phyloP scores from a whole-genome alignment of 768 basidiomycete species.

The Galerina sulciceps region DNA sequence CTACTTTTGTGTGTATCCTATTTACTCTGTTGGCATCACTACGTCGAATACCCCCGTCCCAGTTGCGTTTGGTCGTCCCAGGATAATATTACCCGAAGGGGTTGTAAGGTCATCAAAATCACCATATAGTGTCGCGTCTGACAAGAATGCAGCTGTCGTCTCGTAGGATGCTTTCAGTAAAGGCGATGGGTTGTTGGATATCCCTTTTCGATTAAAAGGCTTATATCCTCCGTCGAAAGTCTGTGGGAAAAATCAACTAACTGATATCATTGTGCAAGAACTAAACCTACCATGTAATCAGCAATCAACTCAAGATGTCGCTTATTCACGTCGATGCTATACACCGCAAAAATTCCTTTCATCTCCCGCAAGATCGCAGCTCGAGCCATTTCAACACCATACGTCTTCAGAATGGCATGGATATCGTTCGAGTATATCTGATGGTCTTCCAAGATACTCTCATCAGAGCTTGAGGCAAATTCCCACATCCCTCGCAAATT shows the following conservation, averaged over 20 bases:
- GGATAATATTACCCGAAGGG: conserved; percentile 90
- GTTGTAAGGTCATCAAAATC: conserved; percentile 93
- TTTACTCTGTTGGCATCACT: conserved; percentile 53
- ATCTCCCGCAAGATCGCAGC: conserved; percentile 91
- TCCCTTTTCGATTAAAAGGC: conserved; percentile 96
- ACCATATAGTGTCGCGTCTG: conserved; percentile 92
- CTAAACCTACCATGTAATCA: conserved; percentile 90
- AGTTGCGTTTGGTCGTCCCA: conserved; percentile 85
- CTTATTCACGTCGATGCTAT: conserved; percentile 93
- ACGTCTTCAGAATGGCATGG: conserved; percentile 86
- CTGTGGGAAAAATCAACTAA: conserved; percentile 43
- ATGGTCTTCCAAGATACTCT: conserved; percentile 74
- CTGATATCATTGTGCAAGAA: not conserved
- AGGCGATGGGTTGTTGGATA: conserved; percentile 92
- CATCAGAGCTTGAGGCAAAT: conserved; percentile 55
- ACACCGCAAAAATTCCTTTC: conserved; percentile 88
- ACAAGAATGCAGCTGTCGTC: conserved; percentile 91
- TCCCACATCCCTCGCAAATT: conserved; percentile 92
- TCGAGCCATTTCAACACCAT: conserved; percentile 97
- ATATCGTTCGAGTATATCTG: conserved; percentile 94
- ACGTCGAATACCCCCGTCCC: conserved; percentile 97
- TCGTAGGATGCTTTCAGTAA: conserved; percentile 97
- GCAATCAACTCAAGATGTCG: conserved; percentile 97
- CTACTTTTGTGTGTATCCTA: conserved; percentile 17
- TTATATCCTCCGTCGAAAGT: conserved; percentile 98